A percentile compares a stretch with the other conserved stretches of the same genome.
phyloP scores from a whole-genome alignment of 2,329 filamentous ascomycete species.

The Talaromyces piceae region DNA sequence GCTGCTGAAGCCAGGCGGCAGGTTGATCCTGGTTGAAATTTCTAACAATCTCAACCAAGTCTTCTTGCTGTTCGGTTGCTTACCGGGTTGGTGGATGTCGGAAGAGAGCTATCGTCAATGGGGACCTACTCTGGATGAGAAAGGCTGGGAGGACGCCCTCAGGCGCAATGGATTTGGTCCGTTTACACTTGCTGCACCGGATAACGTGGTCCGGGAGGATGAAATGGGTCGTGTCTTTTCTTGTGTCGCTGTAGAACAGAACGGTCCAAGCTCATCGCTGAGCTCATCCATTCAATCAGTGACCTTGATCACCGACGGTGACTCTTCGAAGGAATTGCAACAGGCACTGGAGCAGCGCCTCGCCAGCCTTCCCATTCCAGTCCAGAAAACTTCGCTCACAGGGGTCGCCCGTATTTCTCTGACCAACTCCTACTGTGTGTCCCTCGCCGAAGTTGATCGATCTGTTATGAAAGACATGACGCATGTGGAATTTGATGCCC shows the following conservation, averaged over 20 bases:
- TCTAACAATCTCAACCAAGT: constrained; percentile 14
- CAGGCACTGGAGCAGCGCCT: not conserved
- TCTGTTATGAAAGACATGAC: not conserved
- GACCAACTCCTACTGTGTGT: not conserved
- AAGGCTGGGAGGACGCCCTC: constrained; percentile 1
- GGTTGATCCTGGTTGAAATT: constrained; percentile 39
- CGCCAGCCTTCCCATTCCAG: not conserved
- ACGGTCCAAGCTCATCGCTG: not conserved
- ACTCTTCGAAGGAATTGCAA: not conserved
- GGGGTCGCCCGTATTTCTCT: not conserved
- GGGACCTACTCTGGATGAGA: not conserved
- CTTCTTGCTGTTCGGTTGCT: constrained; percentile 21
- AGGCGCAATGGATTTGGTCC: not conserved
- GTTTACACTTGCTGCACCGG: not conserved
- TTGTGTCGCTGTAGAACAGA: not conserved
- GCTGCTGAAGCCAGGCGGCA: constrained; percentile 35
- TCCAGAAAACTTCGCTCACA: not conserved
- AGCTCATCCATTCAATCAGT: not conserved
- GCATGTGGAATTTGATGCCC: not conserved
- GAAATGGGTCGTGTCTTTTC: not conserved
- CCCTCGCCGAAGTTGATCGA: constrained; percentile 4
- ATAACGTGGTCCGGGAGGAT: not conserved
- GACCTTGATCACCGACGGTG: not conserved
- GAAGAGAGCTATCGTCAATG: not conserved
- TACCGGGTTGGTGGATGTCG: constrained; percentile 35